Conservation (phyloP, 2,329 filamentous ascomycete genomes). For the Ascochyta fabae region DNA sequence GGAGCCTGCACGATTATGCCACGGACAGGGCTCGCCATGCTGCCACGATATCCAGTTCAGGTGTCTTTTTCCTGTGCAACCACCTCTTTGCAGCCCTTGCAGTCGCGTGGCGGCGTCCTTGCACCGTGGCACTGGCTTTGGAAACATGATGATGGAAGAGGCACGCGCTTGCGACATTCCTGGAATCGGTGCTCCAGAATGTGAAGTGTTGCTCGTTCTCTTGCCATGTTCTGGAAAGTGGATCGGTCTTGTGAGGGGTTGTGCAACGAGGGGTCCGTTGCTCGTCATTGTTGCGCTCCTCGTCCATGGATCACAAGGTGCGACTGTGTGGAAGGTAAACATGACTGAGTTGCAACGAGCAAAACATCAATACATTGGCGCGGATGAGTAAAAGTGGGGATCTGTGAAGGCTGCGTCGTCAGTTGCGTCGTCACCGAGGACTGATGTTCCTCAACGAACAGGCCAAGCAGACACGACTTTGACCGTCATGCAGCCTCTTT, state of each 20-base stretch:
- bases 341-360: neutral
- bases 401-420: slow-evolving; percentile 3
- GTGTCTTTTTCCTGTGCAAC: slow-evolving; percentile 18
- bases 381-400: slow-evolving; percentile 8
- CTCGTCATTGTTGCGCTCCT: slow-evolving; percentile 6
- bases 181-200: slow-evolving; percentile 9
- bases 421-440: slow-evolving; percentile 10
- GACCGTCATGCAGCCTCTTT: neutral
- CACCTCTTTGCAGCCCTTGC: slow-evolving; percentile 15
- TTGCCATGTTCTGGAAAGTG: slow-evolving; percentile 17
- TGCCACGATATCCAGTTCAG: slow-evolving; percentile 15
- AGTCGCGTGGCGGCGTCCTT: slow-evolving; percentile 21
- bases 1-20: slow-evolving; percentile 15
- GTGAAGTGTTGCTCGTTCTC: slow-evolving; percentile 13
- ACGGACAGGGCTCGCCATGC: slow-evolving; percentile 10
- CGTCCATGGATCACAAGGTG: slow-evolving; percentile 1
- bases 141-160: slow-evolving; percentile 17
- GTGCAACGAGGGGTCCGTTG: slow-evolving; percentile 8
- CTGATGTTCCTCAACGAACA: neutral
- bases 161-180: slow-evolving; percentile 21
- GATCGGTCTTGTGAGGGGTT: slow-evolving; percentile 9
- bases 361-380: slow-evolving; percentile 4
- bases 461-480: slow-evolving; percentile 1
- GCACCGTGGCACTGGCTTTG: slow-evolving; percentile 10
- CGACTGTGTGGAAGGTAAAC: slow-evolving; percentile 6